Evolutionary conservation across 176 grass and related monocot genomes (phyloP).

Genomic region (Zizania latifolia): DNA sequence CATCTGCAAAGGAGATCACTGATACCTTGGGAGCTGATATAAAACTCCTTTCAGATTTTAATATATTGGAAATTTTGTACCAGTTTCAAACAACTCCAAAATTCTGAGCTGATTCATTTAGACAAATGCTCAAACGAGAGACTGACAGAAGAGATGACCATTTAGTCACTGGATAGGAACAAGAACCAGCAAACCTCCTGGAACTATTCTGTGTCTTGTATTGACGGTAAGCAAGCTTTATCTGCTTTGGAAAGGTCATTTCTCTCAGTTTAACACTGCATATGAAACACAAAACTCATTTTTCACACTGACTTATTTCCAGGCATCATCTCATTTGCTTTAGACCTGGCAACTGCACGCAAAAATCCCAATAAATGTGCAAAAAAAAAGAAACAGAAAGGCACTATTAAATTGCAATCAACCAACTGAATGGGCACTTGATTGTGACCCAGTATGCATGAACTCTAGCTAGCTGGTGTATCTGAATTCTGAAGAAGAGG

Average conservation of each 20-base stretch:
- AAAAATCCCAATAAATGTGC: not conserved
- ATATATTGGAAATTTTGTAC: no score
- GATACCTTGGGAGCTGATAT: not conserved
- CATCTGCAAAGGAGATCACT: not conserved
- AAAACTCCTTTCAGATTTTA: not conserved
- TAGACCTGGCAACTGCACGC: not conserved
- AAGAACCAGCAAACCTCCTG: not conserved
- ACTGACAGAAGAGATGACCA: no score
- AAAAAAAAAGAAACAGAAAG: not conserved
- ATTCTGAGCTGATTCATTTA: no score
- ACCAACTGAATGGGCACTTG: slow-evolving; percentile 1
- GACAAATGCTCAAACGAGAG: no score
- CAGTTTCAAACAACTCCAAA: no score
- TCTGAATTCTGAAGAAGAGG: slow-evolving; percentile 34
- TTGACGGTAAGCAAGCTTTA: not conserved
- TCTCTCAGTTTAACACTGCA: not conserved
- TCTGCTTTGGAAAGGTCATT: slow-evolving; percentile 16
- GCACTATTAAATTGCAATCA: slow-evolving; percentile 7
- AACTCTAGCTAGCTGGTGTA: slow-evolving; percentile 26
- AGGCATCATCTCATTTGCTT: slow-evolving; percentile 4
- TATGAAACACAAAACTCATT: not conserved
- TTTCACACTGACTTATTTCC: not conserved
- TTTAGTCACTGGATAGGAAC: not conserved
- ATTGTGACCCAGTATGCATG: not conserved
- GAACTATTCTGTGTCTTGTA: not conserved